Evolutionary conservation across 345 rosid genomes (phyloP).

Genomic region (Orychophragmus violaceus): DNA sequence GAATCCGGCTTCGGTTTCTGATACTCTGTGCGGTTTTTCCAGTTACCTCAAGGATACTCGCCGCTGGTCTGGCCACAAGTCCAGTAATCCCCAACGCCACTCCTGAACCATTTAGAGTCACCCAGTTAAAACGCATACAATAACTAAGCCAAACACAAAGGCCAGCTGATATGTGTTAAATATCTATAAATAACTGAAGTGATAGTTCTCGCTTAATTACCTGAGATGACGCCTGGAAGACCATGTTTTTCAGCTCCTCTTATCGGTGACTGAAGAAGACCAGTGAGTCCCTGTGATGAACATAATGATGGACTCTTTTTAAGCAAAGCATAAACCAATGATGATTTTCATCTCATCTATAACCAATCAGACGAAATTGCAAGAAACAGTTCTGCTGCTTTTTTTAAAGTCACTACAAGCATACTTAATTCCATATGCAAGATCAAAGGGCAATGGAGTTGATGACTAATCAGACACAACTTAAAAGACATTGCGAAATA

Average conservation of each 20-base stretch:
- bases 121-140: not conserved
- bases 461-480: not conserved
- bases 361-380: not conserved
- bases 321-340: not conserved
- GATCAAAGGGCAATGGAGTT: not conserved
- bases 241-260: constrained; percentile 91
- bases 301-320: not conserved
- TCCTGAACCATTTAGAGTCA: constrained; percentile 40
- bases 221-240: constrained; percentile 92
- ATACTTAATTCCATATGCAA: constrained; percentile 6
- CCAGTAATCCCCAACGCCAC: constrained; percentile 87
- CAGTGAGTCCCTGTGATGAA: constrained; percentile 75
- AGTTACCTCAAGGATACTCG: constrained; percentile 90
- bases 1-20: constrained; percentile 67
- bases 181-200: not conserved
- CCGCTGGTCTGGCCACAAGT: constrained; percentile 91
- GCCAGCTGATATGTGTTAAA: not conserved
- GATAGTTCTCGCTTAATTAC: constrained; percentile 31
- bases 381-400: not conserved
- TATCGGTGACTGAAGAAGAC: constrained; percentile 87
- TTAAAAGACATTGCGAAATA: not conserved
- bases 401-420: not conserved
- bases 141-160: not conserved
- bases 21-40: constrained; percentile 95
- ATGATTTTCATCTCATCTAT: constrained; percentile 5